Evolutionary conservation across 371 early-diverging fungal genomes (phyloP), one percentile per base, ranked within the genome.

Genomic region (Mortierella sp.): DNA sequence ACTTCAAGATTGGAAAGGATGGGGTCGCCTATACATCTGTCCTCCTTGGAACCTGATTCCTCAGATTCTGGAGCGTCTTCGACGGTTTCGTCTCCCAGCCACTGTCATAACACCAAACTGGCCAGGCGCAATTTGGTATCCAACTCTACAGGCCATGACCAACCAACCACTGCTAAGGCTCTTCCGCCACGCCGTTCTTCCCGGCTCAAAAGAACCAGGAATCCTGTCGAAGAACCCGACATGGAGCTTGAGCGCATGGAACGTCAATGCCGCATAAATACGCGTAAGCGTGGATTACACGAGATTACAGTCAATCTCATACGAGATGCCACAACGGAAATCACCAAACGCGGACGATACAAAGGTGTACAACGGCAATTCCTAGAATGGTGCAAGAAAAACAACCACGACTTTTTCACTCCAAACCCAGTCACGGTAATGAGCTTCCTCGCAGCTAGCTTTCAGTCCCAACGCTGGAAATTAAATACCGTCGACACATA

Each of bases 1-100:
- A 20, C 60, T 37, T 14, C 45, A 69, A 28, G 28, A 3, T 0
- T 54, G 61, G 66, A 18, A 22, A 47, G 32, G 22, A 18, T 64
- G 54, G 35, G 69, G 68, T 52, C 45, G 47, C 10, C 30, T 61
- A 39, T 64, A 64, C 39, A 0, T 68, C 1, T 64, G 49, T 59
- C 65, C 61, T n/a, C 72, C 72, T 1, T 71, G 65, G 72, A 71
- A 71, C 40, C 39, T 71, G 1, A 26, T 64, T 6, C 62, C 66
- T 1, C 62, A 52, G 5, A 14, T 61, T 16, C 55, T 72, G 1
- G 55, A 72, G 54, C 45, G 49, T 16, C 40, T 72, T 10, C 39
- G 62, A 18, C 51, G 20, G 30, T 51, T 39, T 28, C 28, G 20
- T 14, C 12, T 72, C 20, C 18, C 43, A 32, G 65, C 72, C 24